Conservation (phyloP, 106 monocot genomes). For the Xerophyta viscosa region DNA sequence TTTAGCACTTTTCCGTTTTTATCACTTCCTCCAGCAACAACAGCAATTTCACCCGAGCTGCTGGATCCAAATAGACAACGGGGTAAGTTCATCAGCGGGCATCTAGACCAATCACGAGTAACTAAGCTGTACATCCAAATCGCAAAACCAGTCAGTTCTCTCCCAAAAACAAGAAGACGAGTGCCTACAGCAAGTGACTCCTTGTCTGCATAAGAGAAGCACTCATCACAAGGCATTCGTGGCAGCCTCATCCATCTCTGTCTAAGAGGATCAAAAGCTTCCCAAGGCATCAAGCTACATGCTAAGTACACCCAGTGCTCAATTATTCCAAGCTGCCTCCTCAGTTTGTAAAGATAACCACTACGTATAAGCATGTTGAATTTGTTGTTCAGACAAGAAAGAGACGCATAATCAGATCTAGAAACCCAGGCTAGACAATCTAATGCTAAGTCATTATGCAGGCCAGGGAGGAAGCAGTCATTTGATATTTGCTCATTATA, state of each 20-base stretch:
- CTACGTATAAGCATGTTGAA: conserved; percentile 47
- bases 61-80: conserved; percentile 79
- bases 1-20: conserved; percentile 53
- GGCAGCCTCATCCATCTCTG: conserved; percentile 74
- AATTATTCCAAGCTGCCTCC: conserved; percentile 41
- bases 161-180: conserved; percentile 87
- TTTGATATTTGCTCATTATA: conserved; percentile 30
- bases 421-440: conserved; percentile 52
- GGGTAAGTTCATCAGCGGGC: conserved; percentile 54
- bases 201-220: conserved; percentile 80
- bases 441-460: conserved; percentile 57
- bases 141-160: conserved; percentile 59
- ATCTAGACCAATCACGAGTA: conserved; percentile 48
- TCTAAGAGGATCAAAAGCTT: conserved; percentile 64
- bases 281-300: conserved; percentile 78
- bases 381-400: conserved; percentile 52
- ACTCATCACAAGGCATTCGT: conserved; percentile 81
- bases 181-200: conserved; percentile 89
- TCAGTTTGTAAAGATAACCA: conserved; percentile 69
- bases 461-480: conserved; percentile 49
- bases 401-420: conserved; percentile 70
- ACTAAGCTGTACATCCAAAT: conserved; percentile 80
- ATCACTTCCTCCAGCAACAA: conserved; percentile 79
- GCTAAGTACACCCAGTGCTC: conserved; percentile 83
- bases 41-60: conserved; percentile 61